Evolutionary conservation across 768 basidiomycete species (phyloP).

Genomic region (Mycena vitilis): DNA sequence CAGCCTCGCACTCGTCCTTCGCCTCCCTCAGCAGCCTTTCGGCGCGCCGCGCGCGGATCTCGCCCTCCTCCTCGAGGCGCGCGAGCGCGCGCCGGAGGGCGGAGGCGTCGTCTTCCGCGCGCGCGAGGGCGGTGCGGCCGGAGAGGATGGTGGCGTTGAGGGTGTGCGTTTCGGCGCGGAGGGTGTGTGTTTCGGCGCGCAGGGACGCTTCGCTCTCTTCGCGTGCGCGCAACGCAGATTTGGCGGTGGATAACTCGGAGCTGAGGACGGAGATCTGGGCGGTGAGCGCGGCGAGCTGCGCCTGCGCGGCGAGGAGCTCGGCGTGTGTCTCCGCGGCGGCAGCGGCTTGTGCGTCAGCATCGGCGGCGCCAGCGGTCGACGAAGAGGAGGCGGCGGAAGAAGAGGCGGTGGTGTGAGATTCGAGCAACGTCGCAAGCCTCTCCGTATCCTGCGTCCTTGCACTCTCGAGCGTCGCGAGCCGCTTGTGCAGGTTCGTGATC

Average conservation of each 20-base stretch:
- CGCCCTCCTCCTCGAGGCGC: slow-evolving; percentile 66
- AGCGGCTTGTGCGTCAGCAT: not conserved
- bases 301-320: slow-evolving; percentile 26
- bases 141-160: slow-evolving; percentile 66
- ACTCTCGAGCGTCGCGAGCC: slow-evolving; percentile 31
- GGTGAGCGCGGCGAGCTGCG: slow-evolving; percentile 23
- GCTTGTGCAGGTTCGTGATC: slow-evolving; percentile 34
- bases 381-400: not conserved
- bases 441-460: slow-evolving; percentile 28
- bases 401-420: slow-evolving; percentile 8
- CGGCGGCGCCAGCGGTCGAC: not conserved
- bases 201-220: slow-evolving; percentile 77
- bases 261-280: slow-evolving; percentile 22
- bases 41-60: slow-evolving; percentile 72
- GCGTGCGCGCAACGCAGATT: slow-evolving; percentile 47
- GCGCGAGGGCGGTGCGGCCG: slow-evolving; percentile 52
- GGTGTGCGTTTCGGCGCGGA: slow-evolving; percentile 72
- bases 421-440: slow-evolving; percentile 25
- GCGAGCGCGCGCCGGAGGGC: slow-evolving; percentile 62
- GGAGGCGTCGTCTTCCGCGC: slow-evolving; percentile 60
- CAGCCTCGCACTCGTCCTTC: slow-evolving; percentile 72
- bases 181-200: no score
- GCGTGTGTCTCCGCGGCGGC: slow-evolving; percentile 7
- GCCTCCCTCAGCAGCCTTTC: slow-evolving; percentile 78
- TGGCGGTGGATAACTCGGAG: slow-evolving; percentile 18